Base-by-base conservation (phyloP, 345 rosid species). In the Physaria fendleri region DNA sequence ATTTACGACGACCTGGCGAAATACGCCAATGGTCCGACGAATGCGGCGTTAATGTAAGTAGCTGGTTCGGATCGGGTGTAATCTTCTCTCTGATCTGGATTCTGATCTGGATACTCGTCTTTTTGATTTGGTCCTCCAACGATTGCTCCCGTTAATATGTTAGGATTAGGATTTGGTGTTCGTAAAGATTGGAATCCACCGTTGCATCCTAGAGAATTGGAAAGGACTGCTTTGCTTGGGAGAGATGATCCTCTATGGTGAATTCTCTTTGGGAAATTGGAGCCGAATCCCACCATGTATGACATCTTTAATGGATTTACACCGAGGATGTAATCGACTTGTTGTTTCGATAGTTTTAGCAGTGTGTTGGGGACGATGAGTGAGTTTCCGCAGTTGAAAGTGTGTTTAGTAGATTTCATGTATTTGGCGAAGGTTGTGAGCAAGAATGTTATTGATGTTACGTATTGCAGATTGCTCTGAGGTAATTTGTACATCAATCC, bases 231-330 rank as follows among this genome's bases (percentile, higher is more conserved):
- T 22, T 65, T 20, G 10, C 92, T 81, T 42, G 88, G 98, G 35
- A 81, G 63, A 2, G 93, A 78, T 0, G 97, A 81, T 10, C 83
- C 89, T 13, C 93, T 79, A 42, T 88, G 95, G 64, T 92, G 98
- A 15, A 88, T 78, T 71, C 71, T 81, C 12, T 68, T 71, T 0
- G 98, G 97, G 62, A 56, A 92, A 30, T 53, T 80, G 5, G 52
- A 20, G 2, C 97, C 82, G 56, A 82, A 86, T 9, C 90, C 98
- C 6, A 92, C 95, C 95, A 88, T 92, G 79, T 84, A 88, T 8
- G 95, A 88, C 85, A 83, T 76, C 24, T 64, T 69, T 65, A 68
- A 18, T 10, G 98, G 95, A 51, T 86, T 92, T 57, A 77, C 83
- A 21, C 98, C 98, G 7, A 92, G 78, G 21, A 92, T 83, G 54